Base-by-base conservation (phyloP, 2,329 filamentous ascomycete species). In the Colletotrichum euphorbiae region DNA sequence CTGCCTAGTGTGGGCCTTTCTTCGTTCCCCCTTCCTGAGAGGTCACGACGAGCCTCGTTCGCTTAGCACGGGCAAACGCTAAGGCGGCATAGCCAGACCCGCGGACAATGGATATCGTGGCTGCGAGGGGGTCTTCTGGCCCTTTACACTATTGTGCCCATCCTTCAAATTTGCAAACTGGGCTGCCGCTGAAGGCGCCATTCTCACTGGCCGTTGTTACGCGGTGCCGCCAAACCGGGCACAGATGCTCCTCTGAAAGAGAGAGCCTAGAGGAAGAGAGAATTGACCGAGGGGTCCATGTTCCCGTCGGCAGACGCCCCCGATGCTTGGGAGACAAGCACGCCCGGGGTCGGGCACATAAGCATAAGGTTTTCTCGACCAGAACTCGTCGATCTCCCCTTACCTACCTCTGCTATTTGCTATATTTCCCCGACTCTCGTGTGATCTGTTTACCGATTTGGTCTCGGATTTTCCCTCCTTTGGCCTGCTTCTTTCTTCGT, bases 141-240 rank as follows among this genome's bases (percentile, higher is more conserved):
- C 31, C n/a, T 31, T 17, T 24, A 0, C 13, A 17, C 1, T 19
- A 42, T 33, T 46, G 56, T 42, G 19, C 19, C 19, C 46, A 4
- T 21, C 33, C 19, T 28, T 13, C 7, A 5, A n/a, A 51, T 28
- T 31, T 31, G 48, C 48, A 51, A 24, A 51, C 3, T 17, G 28
- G n/a, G 48, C 24, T n/a, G n/a, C n/a, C n/a, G n/a, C n/a, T 19
- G 17, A 50, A 50, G 48, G 17, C 48, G 13, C 21, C 48, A 31
- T 51, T 36, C 31, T 51, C 48, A 12, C 8, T 33, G 48, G n/a
- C 28, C 15, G 6, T 13, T 31, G 24, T 36, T 31, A 36, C 24
- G 36, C 48, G 48, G 36, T 55, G 52, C 52, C 52, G 52, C 52
- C 24, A 42, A 55, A 11, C 33, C 36, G 52, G 52, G 33, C 52